These are phyloP conservation scores for Lepidium sativum DNA, from an alignment of 345 rosid genomes.

Conservation along the genomic window DNA sequence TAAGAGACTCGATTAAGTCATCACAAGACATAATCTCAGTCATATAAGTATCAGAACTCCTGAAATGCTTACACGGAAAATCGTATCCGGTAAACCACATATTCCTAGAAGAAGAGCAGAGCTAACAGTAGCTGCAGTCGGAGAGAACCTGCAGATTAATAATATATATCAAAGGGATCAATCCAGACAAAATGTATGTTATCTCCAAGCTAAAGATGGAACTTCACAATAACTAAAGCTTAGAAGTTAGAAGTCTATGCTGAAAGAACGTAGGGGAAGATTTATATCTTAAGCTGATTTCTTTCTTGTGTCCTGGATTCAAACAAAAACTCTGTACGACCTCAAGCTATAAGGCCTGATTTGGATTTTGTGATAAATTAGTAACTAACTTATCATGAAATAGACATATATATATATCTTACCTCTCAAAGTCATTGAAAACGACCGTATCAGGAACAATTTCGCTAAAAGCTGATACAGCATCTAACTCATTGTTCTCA, in stretches of 20 bases:
- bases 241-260: neutral
- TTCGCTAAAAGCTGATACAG: constrained; percentile 79
- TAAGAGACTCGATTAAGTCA: neutral
- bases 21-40: neutral
- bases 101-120: constrained; percentile 89
- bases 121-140: constrained; percentile 97
- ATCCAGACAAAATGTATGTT: neutral
- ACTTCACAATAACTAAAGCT: neutral
- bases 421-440: constrained; percentile 93
- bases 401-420: neutral
- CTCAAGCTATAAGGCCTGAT: neutral
- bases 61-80: constrained; percentile 50
- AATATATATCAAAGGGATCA: neutral
- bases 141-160: constrained; percentile 56
- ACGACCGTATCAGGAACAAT: constrained; percentile 91
- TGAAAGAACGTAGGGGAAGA: neutral
- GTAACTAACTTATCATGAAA: neutral
- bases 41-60: neutral
- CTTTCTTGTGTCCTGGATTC: neutral
- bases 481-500: constrained; percentile 58
- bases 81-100: constrained; percentile 81
- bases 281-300: neutral
- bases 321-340: neutral
- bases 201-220: neutral
- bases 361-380: neutral